A percentile compares a stretch with the other conserved stretches of the same genome.
Evolutionary conservation across 2,329 filamentous ascomycete genomes (phyloP).

Genomic region (Sclerotinia spermophila): DNA sequence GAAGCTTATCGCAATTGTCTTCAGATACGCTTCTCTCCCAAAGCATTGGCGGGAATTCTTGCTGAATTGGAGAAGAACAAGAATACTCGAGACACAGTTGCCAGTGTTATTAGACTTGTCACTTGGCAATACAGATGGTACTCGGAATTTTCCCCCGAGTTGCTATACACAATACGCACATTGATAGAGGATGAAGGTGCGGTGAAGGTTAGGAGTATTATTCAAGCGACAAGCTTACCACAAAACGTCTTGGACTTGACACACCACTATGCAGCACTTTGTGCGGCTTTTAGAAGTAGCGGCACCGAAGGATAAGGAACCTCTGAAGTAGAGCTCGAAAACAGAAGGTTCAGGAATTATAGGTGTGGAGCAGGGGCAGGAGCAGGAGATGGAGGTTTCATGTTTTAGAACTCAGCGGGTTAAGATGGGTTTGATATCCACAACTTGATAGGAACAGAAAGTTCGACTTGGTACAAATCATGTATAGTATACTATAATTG

Average conservation of each 20-base stretch:
- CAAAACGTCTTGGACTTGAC: conserved; percentile 92
- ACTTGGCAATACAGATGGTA: conserved; percentile 99
- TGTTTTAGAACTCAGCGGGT: conserved; percentile 15
- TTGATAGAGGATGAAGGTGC: conserved; percentile 97
- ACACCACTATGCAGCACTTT: conserved; percentile 92
- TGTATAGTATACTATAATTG: conserved; percentile 20
- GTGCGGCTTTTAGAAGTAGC: conserved; percentile 90
- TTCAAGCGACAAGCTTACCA: conserved; percentile 90
- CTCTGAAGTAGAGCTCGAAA: not conserved
- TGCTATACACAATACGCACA: conserved; percentile 82
- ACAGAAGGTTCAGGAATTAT: not conserved
- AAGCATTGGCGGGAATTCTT: conserved; percentile 82
- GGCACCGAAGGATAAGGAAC: conserved; percentile 46
- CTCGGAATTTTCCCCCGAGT: conserved; percentile 93
- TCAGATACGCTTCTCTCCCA: conserved; percentile 84
- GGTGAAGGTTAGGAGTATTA: conserved; percentile 94
- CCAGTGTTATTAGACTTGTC: conserved; percentile 82
- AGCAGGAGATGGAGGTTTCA: conserved; percentile 11
- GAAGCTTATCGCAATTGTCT: conserved; percentile 92
- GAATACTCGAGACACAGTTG: conserved; percentile 76
- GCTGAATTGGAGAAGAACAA: conserved; percentile 73
- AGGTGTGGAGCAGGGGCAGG: not conserved
- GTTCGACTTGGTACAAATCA: conserved; percentile 9
- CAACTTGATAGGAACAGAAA: conserved; percentile 11
- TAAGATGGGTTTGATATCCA: conserved; percentile 17